Percentiles rank a stretch among this genome's conserved stretches.
Evolutionary conservation across 176 grass and related monocot genomes (phyloP).

Genomic region (Phragmites australis): DNA sequence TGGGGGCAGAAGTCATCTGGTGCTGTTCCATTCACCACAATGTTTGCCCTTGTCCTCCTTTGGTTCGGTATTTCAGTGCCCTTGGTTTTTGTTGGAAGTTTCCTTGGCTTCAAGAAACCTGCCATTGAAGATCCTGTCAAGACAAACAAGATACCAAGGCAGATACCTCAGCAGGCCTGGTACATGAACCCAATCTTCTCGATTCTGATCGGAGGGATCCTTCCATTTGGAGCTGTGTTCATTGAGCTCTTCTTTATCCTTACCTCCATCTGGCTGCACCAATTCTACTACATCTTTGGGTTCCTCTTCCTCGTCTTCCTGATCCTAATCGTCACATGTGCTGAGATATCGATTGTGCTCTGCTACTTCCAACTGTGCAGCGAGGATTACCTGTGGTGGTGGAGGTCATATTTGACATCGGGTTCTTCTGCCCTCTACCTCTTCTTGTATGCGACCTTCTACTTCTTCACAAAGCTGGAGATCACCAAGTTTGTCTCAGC

Average conservation of each 20-base stretch:
- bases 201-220: slow-evolving; percentile 79
- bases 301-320: slow-evolving; percentile 93
- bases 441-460: slow-evolving; percentile 83
- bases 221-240: slow-evolving; percentile 91
- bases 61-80: slow-evolving; percentile 94
- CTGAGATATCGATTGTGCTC: slow-evolving; percentile 88
- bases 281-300: slow-evolving; percentile 96
- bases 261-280: slow-evolving; percentile 87
- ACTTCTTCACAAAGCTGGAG: slow-evolving; percentile 94
- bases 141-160: slow-evolving; percentile 91
- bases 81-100: slow-evolving; percentile 84
- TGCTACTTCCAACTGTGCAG: slow-evolving; percentile 98
- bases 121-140: slow-evolving; percentile 81
- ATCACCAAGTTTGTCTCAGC: slow-evolving; percentile 85
- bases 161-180: slow-evolving; percentile 85
- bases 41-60: slow-evolving; percentile 95
- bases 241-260: slow-evolving; percentile 94
- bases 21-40: slow-evolving; percentile 89
- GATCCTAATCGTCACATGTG: slow-evolving; percentile 82
- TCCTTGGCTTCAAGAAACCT: slow-evolving; percentile 82
- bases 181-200: slow-evolving; percentile 92
- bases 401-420: slow-evolving; percentile 82
- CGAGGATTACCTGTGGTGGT: slow-evolving; percentile 96
- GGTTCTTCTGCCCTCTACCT: slow-evolving; percentile 93
- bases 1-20: slow-evolving; percentile 94